Evolutionary conservation across 805 yeast species (phyloP), one percentile per base, ranked within the genome.

Genomic region (Cyberlindnera meyerae): DNA sequence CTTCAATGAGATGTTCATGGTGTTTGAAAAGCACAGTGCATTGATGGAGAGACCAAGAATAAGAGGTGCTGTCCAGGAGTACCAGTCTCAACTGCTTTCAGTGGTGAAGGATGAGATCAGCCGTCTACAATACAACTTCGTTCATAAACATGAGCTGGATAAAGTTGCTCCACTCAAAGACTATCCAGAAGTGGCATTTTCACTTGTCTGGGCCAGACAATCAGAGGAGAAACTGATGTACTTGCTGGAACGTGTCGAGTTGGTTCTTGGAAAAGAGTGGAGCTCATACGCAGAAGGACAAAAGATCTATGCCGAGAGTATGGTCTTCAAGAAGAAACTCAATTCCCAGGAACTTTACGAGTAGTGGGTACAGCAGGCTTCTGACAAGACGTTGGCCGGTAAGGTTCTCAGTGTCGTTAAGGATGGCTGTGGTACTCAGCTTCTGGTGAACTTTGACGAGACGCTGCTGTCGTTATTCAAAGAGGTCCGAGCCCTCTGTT

Each of bases 231-330:
- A 71, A 33, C 50, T 79, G 3, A 55, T 59, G 4, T 55, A 58
- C 17, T 52, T 77, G n/a, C 49, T 66, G 22, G 46, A 54, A 4
- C 63, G 75, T 21, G 57, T 80, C 7, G 75, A 72, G 29, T 55
- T 66, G 11, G 65, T 80, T 4, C 58, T 82, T 7, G 84, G 88
- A 0, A 51, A 64, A 13, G 75, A 76, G 7, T 82, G 89, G 89
- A 60, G 56, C 15, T 59, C 66, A 8, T 76, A 74, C 40, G 71
- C 79, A 3, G 87, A 79, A 35, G 96, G 96, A 0, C 71, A 68
- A 35, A 73, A 70, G 42, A 71, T 90, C 1, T 62, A 70, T 9
- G 55, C 63, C 2, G 84, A 76, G 41, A 66, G 75, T 17, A 47
- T 54, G 3, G 56, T 62, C 0, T 63, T 83, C 32, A 49, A 64